Evolutionary conservation across 208 protist species (phyloP).

Genomic region (Acanthamoeba lenticulata): DNA sequence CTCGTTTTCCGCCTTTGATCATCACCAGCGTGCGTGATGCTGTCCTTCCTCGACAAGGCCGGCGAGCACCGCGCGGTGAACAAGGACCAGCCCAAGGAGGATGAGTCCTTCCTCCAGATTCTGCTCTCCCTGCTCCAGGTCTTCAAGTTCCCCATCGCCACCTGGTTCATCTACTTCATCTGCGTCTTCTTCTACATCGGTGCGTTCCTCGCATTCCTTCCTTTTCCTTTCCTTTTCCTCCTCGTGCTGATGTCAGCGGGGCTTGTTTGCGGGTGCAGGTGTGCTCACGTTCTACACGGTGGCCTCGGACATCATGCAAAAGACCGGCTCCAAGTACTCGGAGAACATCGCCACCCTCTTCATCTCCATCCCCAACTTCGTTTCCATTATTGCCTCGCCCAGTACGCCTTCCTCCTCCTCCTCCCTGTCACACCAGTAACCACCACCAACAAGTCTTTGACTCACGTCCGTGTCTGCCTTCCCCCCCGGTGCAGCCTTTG

Average conservation of each 20-base stretch:
- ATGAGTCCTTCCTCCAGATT: background rate
- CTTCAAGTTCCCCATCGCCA: conserved; percentile 84
- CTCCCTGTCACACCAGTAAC: background rate
- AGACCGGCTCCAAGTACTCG: conserved; percentile 70
- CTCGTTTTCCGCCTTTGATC: background rate
- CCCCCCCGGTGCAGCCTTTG: conserved; percentile 79
- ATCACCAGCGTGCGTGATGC: conserved; percentile 80
- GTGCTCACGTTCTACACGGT: conserved; percentile 74
- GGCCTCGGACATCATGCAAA: conserved; percentile 72
- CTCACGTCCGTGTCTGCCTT: background rate
- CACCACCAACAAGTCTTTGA: too few relatives aligned
- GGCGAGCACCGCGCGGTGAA: background rate
- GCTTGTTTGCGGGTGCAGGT: conserved; percentile 88
- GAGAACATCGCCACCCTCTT: conserved; percentile 84
- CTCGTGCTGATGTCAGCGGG: conserved; percentile 89
- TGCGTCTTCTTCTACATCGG: conserved; percentile 91
- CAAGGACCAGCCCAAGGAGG: background rate
- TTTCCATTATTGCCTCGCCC: conserved; percentile 88
- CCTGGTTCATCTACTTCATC: conserved; percentile 89
- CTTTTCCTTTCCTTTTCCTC: conserved; percentile 87
- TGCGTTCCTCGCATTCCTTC: conserved; percentile 68
- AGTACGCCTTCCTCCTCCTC: background rate
- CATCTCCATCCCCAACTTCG: conserved; percentile 91
- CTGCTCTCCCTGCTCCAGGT: conserved; percentile 80
- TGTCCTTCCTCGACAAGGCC: conserved; percentile 86